Evolutionary conservation across 2,329 filamentous ascomycete genomes (phyloP).

Genomic region (Neofusicoccum cordaticola): DNA sequence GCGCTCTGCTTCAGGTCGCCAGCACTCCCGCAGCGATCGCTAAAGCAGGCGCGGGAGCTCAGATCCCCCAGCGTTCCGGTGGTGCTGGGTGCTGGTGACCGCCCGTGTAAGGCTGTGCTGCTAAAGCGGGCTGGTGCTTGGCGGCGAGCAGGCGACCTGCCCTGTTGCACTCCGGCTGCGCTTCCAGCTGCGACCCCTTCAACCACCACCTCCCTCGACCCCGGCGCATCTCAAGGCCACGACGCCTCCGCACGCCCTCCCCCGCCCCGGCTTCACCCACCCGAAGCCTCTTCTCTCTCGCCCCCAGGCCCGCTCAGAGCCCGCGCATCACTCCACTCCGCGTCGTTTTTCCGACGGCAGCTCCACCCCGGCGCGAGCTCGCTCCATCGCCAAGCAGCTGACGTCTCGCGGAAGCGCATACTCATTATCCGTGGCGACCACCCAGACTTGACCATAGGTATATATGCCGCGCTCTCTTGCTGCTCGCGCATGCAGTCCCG

Average conservation of each 20-base stretch:
- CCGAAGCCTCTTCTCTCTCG: conserved; percentile 7
- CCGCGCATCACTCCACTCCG: conserved; percentile 9
- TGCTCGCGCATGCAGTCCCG: conserved; percentile 22
- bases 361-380: conserved; percentile 27
- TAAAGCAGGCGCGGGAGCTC: conserved; percentile 5
- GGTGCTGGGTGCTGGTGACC: conserved; percentile 7
- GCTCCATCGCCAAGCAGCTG: conserved; percentile 28
- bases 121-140: conserved; percentile 3
- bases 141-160: not conserved
- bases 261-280: conserved; percentile 14
- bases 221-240: conserved; percentile 16
- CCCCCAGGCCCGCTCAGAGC: not conserved
- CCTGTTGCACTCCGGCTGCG: conserved; percentile 10
- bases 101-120: conserved; percentile 16
- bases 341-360: conserved; percentile 16
- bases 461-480: conserved; percentile 29
- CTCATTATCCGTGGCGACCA: conserved; percentile 37
- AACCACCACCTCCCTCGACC: conserved; percentile 7
- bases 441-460: conserved; percentile 40
- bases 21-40: conserved; percentile 7
- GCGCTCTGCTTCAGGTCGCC: not conserved
- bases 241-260: conserved; percentile 13
- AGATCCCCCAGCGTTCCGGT: conserved; percentile 13
- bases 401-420: conserved; percentile 42
- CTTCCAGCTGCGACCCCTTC: conserved; percentile 18